Percentiles rank a stretch among this genome's conserved stretches.
phyloP scores from a whole-genome alignment of 345 rosid genomes.

The Eucalyptus sideroxylon region DNA sequence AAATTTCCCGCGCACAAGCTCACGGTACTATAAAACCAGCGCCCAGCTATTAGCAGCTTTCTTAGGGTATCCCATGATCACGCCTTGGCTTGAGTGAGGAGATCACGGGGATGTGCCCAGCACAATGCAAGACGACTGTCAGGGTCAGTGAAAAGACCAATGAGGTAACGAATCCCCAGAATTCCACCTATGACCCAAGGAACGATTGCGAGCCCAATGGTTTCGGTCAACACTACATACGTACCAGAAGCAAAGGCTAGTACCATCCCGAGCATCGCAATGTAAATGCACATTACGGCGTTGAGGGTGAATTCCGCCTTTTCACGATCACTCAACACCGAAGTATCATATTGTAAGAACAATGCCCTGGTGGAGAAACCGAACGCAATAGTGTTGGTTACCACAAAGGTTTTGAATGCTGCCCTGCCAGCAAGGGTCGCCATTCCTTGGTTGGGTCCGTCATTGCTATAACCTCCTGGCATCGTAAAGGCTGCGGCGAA shows the following conservation, averaged over 20 bases:
- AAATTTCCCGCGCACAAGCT: not conserved
- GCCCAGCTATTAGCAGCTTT: not conserved
- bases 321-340: rapidly evolving
- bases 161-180: rapidly evolving
- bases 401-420: not conserved
- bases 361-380: not conserved
- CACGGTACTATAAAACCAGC: not conserved
- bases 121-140: no score
- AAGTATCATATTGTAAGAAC: rapidly evolving
- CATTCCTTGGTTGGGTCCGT: not conserved
- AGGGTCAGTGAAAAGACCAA: rapidly evolving
- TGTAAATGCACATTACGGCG: rapidly evolving
- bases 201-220: not conserved
- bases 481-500: not conserved
- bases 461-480: not conserved
- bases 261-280: not conserved
- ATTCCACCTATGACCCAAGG: not conserved
- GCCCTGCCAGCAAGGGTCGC: not conserved
- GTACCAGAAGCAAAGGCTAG: not conserved
- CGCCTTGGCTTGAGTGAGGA: no score
- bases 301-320: rapidly evolving
- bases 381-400: not conserved
- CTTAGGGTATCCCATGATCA: not conserved
- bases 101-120: rapidly evolving
- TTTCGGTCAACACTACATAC: not conserved